Conservation (phyloP, 441 rosid species). For the Oxalis stricta region DNA sequence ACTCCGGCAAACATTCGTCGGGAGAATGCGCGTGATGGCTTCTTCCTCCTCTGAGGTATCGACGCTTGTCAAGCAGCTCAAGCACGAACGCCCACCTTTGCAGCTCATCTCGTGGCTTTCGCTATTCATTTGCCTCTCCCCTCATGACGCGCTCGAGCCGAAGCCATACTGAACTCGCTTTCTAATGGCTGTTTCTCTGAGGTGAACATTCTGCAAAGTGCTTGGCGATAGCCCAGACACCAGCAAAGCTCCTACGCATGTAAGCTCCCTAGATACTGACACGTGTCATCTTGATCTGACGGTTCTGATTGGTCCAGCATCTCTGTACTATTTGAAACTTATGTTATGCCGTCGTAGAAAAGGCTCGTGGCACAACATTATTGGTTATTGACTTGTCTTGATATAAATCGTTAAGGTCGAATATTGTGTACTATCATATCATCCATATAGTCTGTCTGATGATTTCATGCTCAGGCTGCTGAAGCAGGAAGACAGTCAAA, state of each 20-base stretch:
- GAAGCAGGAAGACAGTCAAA: constrained; percentile 42
- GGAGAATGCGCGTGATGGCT: constrained; percentile 9
- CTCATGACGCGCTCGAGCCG: constrained; percentile 51
- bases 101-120: neutral
- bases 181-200: constrained; percentile 51
- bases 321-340: too few species aligned
- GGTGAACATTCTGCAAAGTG: constrained; percentile 48
- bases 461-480: constrained; percentile 34
- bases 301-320: neutral
- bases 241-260: constrained; percentile 93
- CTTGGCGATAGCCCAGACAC: constrained; percentile 91
- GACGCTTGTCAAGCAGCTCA: too few species aligned
- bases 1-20: constrained; percentile 9
- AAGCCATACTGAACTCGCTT: constrained; percentile 58
- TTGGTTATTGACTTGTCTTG: too few species aligned
- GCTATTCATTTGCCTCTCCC: constrained; percentile 19
- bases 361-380: neutral
- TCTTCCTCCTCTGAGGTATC: too few species aligned
- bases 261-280: constrained; percentile 9
- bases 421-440: too few species aligned
- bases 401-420: too few species aligned
- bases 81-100: too few species aligned
- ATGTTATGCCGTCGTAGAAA: too few species aligned
- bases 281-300: constrained; percentile 1
- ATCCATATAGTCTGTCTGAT: too few species aligned